Percentiles rank a stretch among this genome's conserved stretches.
Evolutionary conservation across 2,329 filamentous ascomycete genomes (phyloP).

Genomic region (Chaetomium globosum): DNA sequence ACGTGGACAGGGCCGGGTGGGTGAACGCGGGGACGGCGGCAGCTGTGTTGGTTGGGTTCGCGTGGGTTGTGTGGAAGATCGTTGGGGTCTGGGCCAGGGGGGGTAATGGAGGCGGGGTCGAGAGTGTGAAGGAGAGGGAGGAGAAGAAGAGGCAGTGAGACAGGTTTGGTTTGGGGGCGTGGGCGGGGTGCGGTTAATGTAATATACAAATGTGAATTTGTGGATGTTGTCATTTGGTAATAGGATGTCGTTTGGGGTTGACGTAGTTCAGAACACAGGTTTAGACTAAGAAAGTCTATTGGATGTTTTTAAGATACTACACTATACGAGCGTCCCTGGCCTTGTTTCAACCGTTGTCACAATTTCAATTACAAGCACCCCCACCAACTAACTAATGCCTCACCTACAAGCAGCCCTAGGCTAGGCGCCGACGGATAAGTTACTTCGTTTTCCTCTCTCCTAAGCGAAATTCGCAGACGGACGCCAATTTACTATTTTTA

Average conservation of each 20-base stretch:
- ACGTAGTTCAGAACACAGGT: background rate
- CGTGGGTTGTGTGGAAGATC: slow-evolving; percentile 69
- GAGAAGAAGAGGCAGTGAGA: slow-evolving; percentile 36
- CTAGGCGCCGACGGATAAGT: background rate
- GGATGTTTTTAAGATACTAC: no score
- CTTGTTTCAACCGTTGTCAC: background rate
- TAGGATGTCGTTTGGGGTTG: background rate
- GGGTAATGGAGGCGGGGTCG: slow-evolving; percentile 38
- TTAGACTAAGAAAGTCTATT: background rate
- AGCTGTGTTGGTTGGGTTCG: slow-evolving; percentile 64
- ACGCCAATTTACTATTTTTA: background rate
- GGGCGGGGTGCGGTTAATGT: background rate
- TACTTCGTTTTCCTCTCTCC: background rate
- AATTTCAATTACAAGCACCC: background rate
- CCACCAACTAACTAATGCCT: background rate
- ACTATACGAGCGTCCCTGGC: no score
- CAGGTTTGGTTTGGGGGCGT: background rate
- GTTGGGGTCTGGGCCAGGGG: slow-evolving; percentile 43
- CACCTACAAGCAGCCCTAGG: background rate
- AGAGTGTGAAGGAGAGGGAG: slow-evolving; percentile 23
- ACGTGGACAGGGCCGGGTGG: slow-evolving; percentile 52
- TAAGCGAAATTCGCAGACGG: background rate
- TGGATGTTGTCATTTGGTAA: background rate
- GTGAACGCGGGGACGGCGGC: slow-evolving; percentile 60
- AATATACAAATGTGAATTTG: background rate